Conservation (phyloP, 179 eudicot genomes). For the Silene vulgaris region DNA sequence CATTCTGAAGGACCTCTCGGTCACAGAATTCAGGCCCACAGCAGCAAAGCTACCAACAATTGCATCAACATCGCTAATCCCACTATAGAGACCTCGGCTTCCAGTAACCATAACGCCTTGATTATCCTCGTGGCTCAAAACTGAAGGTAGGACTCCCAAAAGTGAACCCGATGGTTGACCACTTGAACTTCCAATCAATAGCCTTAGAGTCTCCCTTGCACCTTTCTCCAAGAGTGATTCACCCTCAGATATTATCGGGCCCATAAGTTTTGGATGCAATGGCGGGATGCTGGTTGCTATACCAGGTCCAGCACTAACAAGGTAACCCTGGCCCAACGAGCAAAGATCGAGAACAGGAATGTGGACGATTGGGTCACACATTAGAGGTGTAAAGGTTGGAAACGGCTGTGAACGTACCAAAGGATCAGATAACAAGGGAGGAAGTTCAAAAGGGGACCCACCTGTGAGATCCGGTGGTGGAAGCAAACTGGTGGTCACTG, state of each 20-base stretch:
- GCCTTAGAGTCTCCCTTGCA: constrained; percentile 78
- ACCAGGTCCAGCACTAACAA: constrained; percentile 78
- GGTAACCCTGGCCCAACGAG: constrained; percentile 84
- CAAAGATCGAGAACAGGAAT: constrained; percentile 80
- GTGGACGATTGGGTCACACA: constrained; percentile 86
- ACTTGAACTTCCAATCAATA: constrained; percentile 56
- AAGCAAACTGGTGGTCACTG: constrained; percentile 36
- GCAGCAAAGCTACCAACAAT: constrained; percentile 47
- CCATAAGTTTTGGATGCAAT: constrained; percentile 43
- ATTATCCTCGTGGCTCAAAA: constrained; percentile 33
- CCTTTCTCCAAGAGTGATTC: constrained; percentile 64
- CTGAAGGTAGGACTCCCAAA: constrained; percentile 50
- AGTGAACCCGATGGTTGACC: constrained; percentile 38
- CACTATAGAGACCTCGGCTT: constrained; percentile 64
- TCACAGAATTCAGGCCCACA: constrained; percentile 40
- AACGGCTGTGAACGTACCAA: constrained; percentile 58
- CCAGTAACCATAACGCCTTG: constrained; percentile 46
- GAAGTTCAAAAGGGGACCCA: constrained; percentile 46
- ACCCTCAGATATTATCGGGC: constrained; percentile 46
- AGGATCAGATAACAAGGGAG: constrained; percentile 53
- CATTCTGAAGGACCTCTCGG: constrained; percentile 29
- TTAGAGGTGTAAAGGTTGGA: constrained; percentile 65
- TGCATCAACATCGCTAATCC: constrained; percentile 50
- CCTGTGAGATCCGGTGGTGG: constrained; percentile 41
- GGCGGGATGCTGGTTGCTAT: constrained; percentile 55